These are phyloP conservation scores for Penicillium oxalicum DNA, from an alignment of 2,329 filamentous ascomycete species.

Conservation along the genomic window DNA sequence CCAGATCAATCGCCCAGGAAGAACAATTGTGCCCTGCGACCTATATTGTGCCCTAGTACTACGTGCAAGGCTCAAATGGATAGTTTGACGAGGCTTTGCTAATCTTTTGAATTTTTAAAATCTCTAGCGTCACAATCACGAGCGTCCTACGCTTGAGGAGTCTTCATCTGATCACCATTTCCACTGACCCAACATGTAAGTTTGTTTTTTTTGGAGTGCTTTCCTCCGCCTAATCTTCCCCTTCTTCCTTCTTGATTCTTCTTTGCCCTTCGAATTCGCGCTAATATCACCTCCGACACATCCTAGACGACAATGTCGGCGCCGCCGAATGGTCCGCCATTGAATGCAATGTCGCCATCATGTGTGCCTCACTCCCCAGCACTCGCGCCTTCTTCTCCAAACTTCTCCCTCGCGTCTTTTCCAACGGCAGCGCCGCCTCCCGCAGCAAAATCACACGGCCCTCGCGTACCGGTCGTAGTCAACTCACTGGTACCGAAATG, in stretches of 20 bases:
- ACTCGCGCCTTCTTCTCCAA: slow-evolving; percentile 23
- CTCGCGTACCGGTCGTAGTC: slow-evolving; percentile 13
- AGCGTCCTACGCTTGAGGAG: slow-evolving; percentile 33
- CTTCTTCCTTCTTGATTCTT: too few relatives aligned
- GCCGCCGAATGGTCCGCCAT: slow-evolving; percentile 42
- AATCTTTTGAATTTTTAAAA: background rate
- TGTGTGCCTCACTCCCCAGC: slow-evolving; percentile 37
- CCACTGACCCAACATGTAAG: slow-evolving; percentile 26
- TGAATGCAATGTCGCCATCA: slow-evolving; percentile 39
- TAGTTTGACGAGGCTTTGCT: too few relatives aligned
- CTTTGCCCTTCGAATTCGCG: background rate
- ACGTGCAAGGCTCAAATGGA: too few relatives aligned
- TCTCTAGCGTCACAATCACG: slow-evolving; percentile 33
- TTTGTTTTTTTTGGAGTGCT: background rate
- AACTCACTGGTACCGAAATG: slow-evolving; percentile 7
- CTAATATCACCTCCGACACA: slow-evolving; percentile 1
- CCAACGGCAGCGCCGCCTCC: slow-evolving; percentile 20
- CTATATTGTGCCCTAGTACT: too few relatives aligned
- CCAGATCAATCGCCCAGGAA: too few relatives aligned
- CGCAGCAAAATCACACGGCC: slow-evolving; percentile 18
- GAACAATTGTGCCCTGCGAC: too few relatives aligned
- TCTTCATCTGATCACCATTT: slow-evolving; percentile 25
- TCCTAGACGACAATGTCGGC: slow-evolving; percentile 27
- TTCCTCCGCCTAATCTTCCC: too few relatives aligned
- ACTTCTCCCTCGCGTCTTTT: slow-evolving; percentile 25